Evolutionary conservation across 108 stramenopile species (phyloP).

Genomic region (Skeletonema costatum): DNA sequence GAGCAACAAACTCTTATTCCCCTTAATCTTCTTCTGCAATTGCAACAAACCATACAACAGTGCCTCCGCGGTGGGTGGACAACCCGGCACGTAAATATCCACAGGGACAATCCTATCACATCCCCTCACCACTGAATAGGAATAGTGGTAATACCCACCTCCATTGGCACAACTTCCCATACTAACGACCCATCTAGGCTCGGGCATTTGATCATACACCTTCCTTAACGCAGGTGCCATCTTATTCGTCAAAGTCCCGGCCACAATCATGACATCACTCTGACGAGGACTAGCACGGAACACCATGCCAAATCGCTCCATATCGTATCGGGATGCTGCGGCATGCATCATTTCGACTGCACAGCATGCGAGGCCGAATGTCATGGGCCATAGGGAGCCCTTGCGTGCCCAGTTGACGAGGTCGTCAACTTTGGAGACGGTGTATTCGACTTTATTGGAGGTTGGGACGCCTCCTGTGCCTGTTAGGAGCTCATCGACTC

Average conservation of each 20-base stretch:
- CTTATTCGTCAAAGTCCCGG: conserved; percentile 99
- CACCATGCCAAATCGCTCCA: conserved; percentile 99
- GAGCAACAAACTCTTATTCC: conserved; percentile 92
- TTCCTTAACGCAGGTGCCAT: conserved; percentile 99
- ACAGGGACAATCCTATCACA: conserved; percentile 99
- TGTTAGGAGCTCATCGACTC: conserved; percentile 69
- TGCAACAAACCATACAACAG: conserved; percentile 97
- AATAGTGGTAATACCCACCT: conserved; percentile 99
- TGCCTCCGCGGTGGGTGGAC: conserved; percentile 98
- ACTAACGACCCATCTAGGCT: conserved; percentile 98
- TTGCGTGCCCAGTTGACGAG: conserved; percentile 99
- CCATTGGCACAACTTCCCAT: conserved; percentile 99
- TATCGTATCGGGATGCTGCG: conserved; percentile 98
- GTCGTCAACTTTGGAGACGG: conserved; percentile 97
- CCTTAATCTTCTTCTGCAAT: conserved; percentile 99
- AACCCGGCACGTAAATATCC: conserved; percentile 99
- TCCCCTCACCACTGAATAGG: conserved; percentile 97
- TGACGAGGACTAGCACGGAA: conserved; percentile 94
- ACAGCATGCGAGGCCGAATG: conserved; percentile 99
- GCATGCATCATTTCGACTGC: conserved; percentile 99
- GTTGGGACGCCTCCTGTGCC: conserved; percentile 76
- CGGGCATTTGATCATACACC: conserved; percentile 99
- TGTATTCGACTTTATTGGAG: conserved; percentile 94
- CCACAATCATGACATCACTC: conserved; percentile 99
- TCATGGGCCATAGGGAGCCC: conserved; percentile 99